These are phyloP conservation scores for Zygosaccharomyces pseudobailii DNA, from an alignment of 1,139 yeast genomes.

Conservation along the genomic window DNA sequence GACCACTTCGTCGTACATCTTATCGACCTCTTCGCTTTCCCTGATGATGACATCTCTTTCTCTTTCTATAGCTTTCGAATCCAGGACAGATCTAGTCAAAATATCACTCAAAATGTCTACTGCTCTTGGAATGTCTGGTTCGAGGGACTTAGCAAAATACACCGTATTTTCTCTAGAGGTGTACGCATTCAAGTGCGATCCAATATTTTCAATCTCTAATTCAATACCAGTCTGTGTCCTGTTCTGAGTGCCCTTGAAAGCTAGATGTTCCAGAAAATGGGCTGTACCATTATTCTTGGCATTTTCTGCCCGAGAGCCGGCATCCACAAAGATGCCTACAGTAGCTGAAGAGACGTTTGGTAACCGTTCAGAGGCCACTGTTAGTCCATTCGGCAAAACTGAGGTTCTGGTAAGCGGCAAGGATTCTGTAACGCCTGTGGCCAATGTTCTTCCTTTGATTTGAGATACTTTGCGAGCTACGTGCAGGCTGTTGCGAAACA, in stretches of 20 bases:
- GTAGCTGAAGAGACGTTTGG: conserved; percentile 94
- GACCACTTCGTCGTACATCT: conserved; percentile 96
- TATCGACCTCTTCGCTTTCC: conserved; percentile 96
- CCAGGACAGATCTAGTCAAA: conserved; percentile 78
- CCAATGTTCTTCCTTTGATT: background rate
- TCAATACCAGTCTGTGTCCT: conserved; percentile 82
- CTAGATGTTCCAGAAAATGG: conserved; percentile 91
- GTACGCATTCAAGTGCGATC: conserved; percentile 95
- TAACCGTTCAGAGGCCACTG: conserved; percentile 85
- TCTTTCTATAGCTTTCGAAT: conserved; percentile 80
- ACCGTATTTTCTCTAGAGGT: conserved; percentile 97
- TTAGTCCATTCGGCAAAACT: conserved; percentile 74
- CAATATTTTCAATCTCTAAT: conserved; percentile 90
- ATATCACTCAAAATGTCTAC: conserved; percentile 88
- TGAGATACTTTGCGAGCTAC: background rate
- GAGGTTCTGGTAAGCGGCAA: conserved; percentile 54
- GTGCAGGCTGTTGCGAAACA: conserved; percentile 2
- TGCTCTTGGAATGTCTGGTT: conserved; percentile 74
- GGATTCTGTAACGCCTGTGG: conserved; percentile 17
- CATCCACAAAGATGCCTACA: conserved; percentile 90
- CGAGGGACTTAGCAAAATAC: conserved; percentile 85
- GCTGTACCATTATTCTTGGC: conserved; percentile 88
- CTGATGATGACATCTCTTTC: conserved; percentile 95
- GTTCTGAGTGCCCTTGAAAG: conserved; percentile 85
- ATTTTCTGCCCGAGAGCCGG: conserved; percentile 96